Base-by-base conservation (phyloP, 78 protist genomes). In the Mantamonas sphyraenae region DNA sequence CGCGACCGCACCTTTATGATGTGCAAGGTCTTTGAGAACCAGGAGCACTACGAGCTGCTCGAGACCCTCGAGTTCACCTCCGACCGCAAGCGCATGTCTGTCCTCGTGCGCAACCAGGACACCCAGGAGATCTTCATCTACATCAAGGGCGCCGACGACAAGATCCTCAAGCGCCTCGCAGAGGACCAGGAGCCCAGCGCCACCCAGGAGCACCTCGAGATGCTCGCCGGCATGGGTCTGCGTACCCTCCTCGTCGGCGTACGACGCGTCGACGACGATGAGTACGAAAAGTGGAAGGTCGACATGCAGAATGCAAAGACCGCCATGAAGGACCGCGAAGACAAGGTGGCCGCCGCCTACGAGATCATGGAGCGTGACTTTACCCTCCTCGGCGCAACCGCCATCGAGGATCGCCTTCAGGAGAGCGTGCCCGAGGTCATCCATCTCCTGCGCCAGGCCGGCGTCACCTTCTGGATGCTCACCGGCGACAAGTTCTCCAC, bases 401-500 rank as follows among this genome's bases (percentile, higher is more conserved):
- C 97, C 3, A 87, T 95, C 63, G 97, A 95, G 66, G 98, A 95
- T 73, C 71, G 80, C 79, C 77, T 97, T 55, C 98, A 95, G 47
- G 83, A 51, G 0, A 78, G 57, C 33, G 81, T 84, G 63, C 75
- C 88, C 20, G 80, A 67, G 45, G 59, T 89, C 22, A 26, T 91
- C 34, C 50, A 42, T 55, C 38, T 20, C 20, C 62, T 91, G 53
- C 45, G 70, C 22, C 58, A 77, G 12, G 97, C 98, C 12, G 84
- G 83, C 34, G 60, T 96, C 35, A 68, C 65, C 38, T 51, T 96
- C 14, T 95, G 99, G 98, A 86, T 96, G 88, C 80, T 96, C 31
- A 96, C 99, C 0, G 99, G 99, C 72, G 99, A 96, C 82, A 94
- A 94, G 71, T 69, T 69, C 16, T 88, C 86, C 42, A 96, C 99